Conservation (phyloP, 208 protist species). For the Angomonas ambiguus region DNA sequence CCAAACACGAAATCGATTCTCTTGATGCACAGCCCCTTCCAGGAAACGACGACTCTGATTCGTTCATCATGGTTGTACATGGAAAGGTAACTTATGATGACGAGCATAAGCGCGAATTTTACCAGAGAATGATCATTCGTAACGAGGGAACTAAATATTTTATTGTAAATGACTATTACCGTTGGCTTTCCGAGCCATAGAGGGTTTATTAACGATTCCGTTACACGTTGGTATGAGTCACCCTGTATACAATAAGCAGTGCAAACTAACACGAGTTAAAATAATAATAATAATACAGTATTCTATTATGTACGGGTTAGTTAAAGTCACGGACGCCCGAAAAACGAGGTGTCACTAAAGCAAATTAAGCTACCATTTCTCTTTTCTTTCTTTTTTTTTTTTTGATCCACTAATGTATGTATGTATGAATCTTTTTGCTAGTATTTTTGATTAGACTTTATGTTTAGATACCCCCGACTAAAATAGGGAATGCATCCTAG, state of each 20-base stretch:
- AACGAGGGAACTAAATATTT: slow-evolving; percentile 66
- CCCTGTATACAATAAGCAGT: neutral
- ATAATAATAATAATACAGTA: neutral
- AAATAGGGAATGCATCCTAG: slow-evolving; percentile 59
- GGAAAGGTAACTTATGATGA: slow-evolving; percentile 82
- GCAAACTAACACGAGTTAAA: neutral
- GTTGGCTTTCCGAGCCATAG: slow-evolving; percentile 67
- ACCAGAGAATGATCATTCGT: slow-evolving; percentile 80
- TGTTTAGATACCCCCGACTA: slow-evolving; percentile 55
- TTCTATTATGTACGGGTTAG: too few species aligned
- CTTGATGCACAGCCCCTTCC: slow-evolving; percentile 89
- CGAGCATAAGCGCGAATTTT: slow-evolving; percentile 86
- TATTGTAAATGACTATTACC: slow-evolving; percentile 90
- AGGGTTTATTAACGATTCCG: neutral
- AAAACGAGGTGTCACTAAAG: too few species aligned
- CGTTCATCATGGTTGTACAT: slow-evolving; percentile 76
- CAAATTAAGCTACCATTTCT: neutral
- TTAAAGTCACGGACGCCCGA: too few species aligned
- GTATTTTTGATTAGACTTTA: slow-evolving; percentile 25
- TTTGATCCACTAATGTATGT: neutral
- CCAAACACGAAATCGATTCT: slow-evolving; percentile 70
- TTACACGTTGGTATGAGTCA: neutral
- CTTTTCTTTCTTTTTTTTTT: neutral
- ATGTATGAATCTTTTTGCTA: neutral
- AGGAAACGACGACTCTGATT: slow-evolving; percentile 68